These are phyloP conservation scores for Rhizopogon vinicolor DNA, from an alignment of 768 basidiomycete species.

Conservation along the genomic window DNA sequence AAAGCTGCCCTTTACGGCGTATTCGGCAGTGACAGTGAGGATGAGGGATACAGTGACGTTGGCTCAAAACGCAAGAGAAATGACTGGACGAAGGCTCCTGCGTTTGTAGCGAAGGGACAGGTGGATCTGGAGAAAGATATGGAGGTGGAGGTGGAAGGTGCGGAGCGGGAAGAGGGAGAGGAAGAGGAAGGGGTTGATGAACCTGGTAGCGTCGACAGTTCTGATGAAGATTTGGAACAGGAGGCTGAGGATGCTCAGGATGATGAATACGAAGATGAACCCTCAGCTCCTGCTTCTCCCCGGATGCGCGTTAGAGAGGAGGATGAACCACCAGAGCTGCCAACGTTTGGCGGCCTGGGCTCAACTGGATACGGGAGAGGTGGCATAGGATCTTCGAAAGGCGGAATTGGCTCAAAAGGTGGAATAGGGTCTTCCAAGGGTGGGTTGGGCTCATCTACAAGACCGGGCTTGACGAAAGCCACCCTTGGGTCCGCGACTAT, in stretches of 20 bases:
- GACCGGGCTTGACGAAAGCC: too few relatives aligned
- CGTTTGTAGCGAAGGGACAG: conserved; percentile 60
- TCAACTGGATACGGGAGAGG: conserved; percentile 10
- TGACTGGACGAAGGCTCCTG: conserved; percentile 75
- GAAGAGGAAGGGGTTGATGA: conserved; percentile 23
- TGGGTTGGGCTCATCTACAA: conserved; percentile 21
- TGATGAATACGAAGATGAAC: conserved; percentile 40
- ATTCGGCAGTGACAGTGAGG: conserved; percentile 69
- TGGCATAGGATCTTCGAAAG: conserved; percentile 29
- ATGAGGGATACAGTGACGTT: conserved; percentile 38
- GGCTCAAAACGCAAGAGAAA: conserved; percentile 35
- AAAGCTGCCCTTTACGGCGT: conserved; percentile 77
- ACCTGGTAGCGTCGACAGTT: conserved; percentile 21
- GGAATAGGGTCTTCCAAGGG: conserved; percentile 30
- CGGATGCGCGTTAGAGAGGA: conserved; percentile 37
- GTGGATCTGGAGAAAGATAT: conserved; percentile 38
- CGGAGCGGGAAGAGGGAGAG: conserved; percentile 31
- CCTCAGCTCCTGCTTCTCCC: conserved; percentile 53
- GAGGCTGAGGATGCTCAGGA: conserved; percentile 30
- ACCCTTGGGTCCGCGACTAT: background rate
- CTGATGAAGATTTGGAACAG: conserved; percentile 17
- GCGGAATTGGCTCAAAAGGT: conserved; percentile 12
- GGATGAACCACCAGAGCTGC: conserved; percentile 28
- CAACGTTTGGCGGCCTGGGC: conserved; percentile 45
- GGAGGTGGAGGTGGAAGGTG: conserved; percentile 32